phyloP scores from a whole-genome alignment of 768 basidiomycete species.

The Suillus alpinus region DNA sequence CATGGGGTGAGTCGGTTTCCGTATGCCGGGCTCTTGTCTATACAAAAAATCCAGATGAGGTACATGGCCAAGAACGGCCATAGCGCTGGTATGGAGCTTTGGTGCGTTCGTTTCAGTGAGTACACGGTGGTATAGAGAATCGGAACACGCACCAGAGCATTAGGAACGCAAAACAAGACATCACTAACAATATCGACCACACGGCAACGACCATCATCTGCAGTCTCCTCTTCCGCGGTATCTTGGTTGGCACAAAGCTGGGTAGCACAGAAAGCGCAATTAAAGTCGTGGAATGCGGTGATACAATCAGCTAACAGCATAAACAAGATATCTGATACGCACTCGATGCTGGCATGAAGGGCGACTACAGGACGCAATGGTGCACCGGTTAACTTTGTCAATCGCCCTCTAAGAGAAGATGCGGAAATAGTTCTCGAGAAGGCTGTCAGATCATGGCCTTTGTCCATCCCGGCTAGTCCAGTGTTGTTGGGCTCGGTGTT shows the following conservation, averaged over 20 bases:
- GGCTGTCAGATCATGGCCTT: constrained; percentile 28
- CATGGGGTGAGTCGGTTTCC: constrained; percentile 72
- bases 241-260: constrained; percentile 83
- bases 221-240: constrained; percentile 81
- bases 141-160: constrained; percentile 64
- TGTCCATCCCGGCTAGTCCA: constrained; percentile 27
- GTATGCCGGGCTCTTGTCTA: constrained; percentile 74
- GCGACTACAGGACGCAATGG: constrained; percentile 62
- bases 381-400: constrained; percentile 59
- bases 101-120: background rate
- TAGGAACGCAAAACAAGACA: constrained; percentile 65
- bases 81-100: constrained; percentile 80
- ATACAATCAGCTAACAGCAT: background rate
- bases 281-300: background rate
- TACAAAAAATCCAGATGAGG: constrained; percentile 68
- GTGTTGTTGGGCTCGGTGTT: background rate
- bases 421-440: constrained; percentile 57
- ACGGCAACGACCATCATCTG: constrained; percentile 88
- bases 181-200: constrained; percentile 82
- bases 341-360: constrained; percentile 76
- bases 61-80: constrained; percentile 87
- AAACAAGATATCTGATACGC: constrained; percentile 26
- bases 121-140: background rate
- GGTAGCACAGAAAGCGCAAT: background rate
- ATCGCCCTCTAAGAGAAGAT: constrained; percentile 55